Evolutionary conservation across 2,329 filamentous ascomycete species (phyloP).

Genomic region (Fusarium sp.): DNA sequence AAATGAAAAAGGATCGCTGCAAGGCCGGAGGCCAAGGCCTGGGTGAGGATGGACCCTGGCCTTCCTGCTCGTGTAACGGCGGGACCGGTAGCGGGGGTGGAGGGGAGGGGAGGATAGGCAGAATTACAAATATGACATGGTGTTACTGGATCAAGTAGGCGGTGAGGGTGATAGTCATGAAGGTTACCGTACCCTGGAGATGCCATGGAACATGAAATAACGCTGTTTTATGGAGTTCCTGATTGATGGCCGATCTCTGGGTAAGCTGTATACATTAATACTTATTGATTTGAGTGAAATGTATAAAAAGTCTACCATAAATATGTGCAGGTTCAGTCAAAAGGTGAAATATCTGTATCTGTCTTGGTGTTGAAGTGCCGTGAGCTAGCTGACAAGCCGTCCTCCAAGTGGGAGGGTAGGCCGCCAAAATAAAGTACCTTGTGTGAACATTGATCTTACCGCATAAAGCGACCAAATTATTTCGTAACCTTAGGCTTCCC

Average conservation of each 20-base stretch:
- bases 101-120: conserved; percentile 30
- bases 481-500: background rate
- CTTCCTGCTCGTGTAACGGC: conserved; percentile 24
- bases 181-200: background rate
- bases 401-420: no score
- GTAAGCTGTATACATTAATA: background rate
- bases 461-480: background rate
- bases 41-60: conserved; percentile 25
- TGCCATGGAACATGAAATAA: background rate
- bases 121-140: conserved; percentile 19
- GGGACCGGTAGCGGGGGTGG: conserved; percentile 38
- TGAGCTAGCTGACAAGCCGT: background rate
- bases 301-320: background rate
- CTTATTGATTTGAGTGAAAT: background rate
- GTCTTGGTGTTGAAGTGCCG: background rate
- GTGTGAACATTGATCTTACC: background rate
- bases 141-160: conserved; percentile 3
- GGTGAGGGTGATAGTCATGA: conserved; percentile 12
- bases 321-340: background rate
- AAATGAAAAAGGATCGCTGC: conserved; percentile 5
- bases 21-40: conserved; percentile 3
- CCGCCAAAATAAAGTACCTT: background rate
- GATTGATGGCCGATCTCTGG: no score
- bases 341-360: background rate
- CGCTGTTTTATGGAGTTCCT: background rate